These are phyloP conservation scores for Podospora comata DNA, from an alignment of 495 filamentous ascomycete genomes.

Conservation along the genomic window DNA sequence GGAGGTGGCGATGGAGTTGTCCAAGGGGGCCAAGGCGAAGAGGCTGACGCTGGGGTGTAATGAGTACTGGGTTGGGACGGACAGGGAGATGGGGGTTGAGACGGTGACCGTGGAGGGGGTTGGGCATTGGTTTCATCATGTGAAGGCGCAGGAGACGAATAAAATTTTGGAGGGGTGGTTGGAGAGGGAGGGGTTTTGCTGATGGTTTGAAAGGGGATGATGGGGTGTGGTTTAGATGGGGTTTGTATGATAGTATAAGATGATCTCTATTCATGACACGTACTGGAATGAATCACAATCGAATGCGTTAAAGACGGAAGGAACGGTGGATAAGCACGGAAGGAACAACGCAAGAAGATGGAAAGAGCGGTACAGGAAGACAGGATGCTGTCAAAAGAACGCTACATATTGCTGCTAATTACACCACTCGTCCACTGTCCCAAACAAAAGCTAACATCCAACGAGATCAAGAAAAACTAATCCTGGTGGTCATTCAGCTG, in stretches of 20 bases:
- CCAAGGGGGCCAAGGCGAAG: neutral
- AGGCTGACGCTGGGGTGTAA: neutral
- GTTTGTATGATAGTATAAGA: neutral
- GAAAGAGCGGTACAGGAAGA: no score
- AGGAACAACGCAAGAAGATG: no score
- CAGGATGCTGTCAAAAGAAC: no score
- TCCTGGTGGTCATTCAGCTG: neutral
- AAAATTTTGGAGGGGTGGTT: neutral
- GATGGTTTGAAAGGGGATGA: neutral
- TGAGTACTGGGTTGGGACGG: neutral
- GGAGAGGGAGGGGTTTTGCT: neutral
- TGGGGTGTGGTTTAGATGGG: neutral
- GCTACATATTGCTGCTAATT: no score
- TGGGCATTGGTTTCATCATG: conserved; percentile 1
- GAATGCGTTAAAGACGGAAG: no score
- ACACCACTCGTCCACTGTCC: no score
- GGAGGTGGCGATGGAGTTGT: neutral
- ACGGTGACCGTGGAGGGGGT: neutral
- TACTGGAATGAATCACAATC: neutral
- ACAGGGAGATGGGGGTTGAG: neutral
- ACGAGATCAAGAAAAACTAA: neutral
- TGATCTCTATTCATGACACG: neutral
- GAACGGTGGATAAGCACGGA: no score
- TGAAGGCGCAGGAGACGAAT: neutral
- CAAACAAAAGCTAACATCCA: no score